Base-by-base conservation (phyloP, 257 asterid species). In the Mitragyna speciosa region DNA sequence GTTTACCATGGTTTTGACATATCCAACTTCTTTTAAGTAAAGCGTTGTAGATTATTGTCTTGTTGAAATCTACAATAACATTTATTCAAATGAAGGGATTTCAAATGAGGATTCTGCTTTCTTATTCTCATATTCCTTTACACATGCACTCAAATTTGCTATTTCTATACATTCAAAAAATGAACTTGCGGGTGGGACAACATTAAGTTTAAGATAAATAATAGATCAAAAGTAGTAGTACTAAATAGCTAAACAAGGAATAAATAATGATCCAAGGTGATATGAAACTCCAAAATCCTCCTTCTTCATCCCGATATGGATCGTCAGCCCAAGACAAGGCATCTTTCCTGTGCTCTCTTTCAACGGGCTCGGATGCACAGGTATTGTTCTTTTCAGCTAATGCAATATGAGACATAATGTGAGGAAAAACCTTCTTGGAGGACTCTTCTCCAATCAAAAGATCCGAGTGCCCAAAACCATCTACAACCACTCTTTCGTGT, bases 381-480 rank as follows among this genome's bases (percentile, higher is more conserved):
- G 66, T 67, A 14, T 10, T 70, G n/a, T 77, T 91, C 51, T 79
- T 81, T 75, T 85, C 92, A 30, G 87, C 86, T 83, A 86, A 48
- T 45, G 72, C 79, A 7, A 90, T 80, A n/a, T 90, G 91, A 8
- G 45, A 78, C 12, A 56, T 63, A 71, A 88, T 86, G 77, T 82
- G 87, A 28, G 90, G 89, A 52, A 87, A 87, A 16, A 87, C 91
- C 65, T 66, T 76, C 43, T 82, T 73, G 39, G 7, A 4, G 2
- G 91, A 85, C 30, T 86, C 87, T 76, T 90, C 89, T 6, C 92
- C 91, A 12, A 88, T 86, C 87, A 87, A 61, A 69, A 89, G 88
- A 65, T 88, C 92, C 2, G 94, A 87, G 43, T 90, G 92, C 41
- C 91, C 92, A 47, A 84, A 90, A 11, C 94, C 90, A 51, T 90